Percentiles rank a stretch among this genome's conserved stretches.
phyloP scores from a whole-genome alignment of 495 filamentous ascomycete genomes.

The Trichoderma virens region DNA sequence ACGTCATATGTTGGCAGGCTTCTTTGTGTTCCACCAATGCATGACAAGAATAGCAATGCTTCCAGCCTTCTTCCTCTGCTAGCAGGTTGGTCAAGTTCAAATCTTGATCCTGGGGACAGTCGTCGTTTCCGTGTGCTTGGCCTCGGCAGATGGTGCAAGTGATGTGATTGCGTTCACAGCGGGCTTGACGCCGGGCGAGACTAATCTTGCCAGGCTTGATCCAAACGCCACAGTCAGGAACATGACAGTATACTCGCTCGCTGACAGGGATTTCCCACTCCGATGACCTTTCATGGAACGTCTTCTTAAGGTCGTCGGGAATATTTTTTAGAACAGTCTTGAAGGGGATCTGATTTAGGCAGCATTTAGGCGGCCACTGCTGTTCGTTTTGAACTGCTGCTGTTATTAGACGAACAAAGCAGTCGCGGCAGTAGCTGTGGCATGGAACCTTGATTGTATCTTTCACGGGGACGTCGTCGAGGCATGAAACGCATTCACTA shows the following conservation, averaged over 20 bases:
- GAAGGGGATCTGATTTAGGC: slow-evolving; percentile 29
- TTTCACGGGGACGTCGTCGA: slow-evolving; percentile 28
- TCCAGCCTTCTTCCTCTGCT: slow-evolving; percentile 36
- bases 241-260: slow-evolving; percentile 32
- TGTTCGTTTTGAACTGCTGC: slow-evolving; percentile 28
- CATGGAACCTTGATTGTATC: slow-evolving; percentile 27
- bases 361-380: slow-evolving; percentile 41
- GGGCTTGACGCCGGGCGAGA: slow-evolving; percentile 10
- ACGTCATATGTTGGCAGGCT: slow-evolving; percentile 49
- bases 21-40: slow-evolving; percentile 36
- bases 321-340: slow-evolving; percentile 24
- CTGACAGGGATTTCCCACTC: slow-evolving; percentile 29
- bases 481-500: slow-evolving; percentile 37
- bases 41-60: slow-evolving; percentile 33
- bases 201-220: slow-evolving; percentile 22
- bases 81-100: slow-evolving; percentile 25
- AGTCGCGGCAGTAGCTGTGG: slow-evolving; percentile 33
- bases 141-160: slow-evolving; percentile 32
- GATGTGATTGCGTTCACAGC: slow-evolving; percentile 27
- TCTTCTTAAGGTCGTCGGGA: slow-evolving; percentile 14
- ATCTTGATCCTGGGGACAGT: slow-evolving; percentile 29
- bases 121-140: slow-evolving; percentile 18
- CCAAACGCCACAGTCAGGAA: slow-evolving; percentile 26
- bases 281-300: slow-evolving; percentile 22
- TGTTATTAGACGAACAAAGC: slow-evolving; percentile 33